Evolutionary conservation across 331 rosid species (phyloP).

Genomic region (Rhamnella rubrinervis): DNA sequence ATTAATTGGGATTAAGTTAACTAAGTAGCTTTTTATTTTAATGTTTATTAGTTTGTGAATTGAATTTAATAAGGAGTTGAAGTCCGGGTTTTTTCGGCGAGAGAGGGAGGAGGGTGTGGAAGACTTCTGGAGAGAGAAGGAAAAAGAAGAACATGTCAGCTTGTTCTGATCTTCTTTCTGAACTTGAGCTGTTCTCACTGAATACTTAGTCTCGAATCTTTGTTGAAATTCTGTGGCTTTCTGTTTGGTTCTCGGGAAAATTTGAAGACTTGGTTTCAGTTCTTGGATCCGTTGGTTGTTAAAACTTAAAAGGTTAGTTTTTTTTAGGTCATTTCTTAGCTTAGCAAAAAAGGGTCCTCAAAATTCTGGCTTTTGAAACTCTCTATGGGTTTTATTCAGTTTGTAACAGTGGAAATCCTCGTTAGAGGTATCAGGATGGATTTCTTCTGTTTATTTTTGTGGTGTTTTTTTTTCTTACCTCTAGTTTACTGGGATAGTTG

Average conservation of each 20-base stretch:
- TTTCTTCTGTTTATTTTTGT: too few species aligned
- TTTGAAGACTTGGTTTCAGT: conserved; percentile 10
- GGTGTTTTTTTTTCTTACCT: background rate
- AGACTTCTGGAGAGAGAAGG: conserved; percentile 9
- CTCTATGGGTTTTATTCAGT: background rate
- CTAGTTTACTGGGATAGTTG: conserved; percentile 4
- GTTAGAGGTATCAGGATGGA: background rate
- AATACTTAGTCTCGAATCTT: conserved; percentile 2
- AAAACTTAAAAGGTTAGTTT: conserved; percentile 9
- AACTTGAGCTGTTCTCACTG: conserved; percentile 10
- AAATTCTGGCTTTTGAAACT: conserved; percentile 4
- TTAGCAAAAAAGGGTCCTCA: background rate
- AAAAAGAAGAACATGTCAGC: conserved; percentile 16
- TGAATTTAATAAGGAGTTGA: conserved; percentile 51
- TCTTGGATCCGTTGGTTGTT: conserved; percentile 12
- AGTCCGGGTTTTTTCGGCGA: conserved; percentile 31
- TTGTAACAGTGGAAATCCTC: background rate
- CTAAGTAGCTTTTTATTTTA: conserved; percentile 7
- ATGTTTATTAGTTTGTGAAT: conserved; percentile 13
- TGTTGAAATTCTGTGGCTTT: conserved; percentile 11
- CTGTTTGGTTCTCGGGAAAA: conserved; percentile 21
- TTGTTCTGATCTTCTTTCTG: conserved; percentile 24
- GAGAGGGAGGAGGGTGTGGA: conserved; percentile 17
- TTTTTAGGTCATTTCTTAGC: background rate
- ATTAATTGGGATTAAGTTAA: conserved; percentile 22